These are phyloP conservation scores for Theobroma cacao DNA, from an alignment of 345 rosid genomes.

Conservation along the genomic window DNA sequence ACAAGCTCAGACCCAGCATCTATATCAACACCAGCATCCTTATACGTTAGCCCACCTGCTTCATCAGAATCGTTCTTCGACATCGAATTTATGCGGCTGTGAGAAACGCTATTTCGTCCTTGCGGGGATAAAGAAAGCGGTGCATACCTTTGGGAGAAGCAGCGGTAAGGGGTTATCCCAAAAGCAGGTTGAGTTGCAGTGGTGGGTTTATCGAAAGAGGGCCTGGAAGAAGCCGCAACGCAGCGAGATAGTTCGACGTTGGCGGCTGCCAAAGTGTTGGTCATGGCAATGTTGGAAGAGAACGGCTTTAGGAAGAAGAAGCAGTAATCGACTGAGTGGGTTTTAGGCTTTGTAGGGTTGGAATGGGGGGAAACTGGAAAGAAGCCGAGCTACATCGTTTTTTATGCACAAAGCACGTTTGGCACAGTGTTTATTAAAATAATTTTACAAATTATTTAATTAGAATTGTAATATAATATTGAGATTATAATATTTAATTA, in stretches of 20 bases:
- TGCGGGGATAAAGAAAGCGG: not conserved
- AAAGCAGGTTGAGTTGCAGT: not conserved
- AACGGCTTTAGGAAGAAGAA: not conserved
- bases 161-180: not conserved
- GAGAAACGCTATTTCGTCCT: not conserved
- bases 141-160: not conserved
- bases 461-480: too few relatives aligned
- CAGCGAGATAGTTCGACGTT: conserved; percentile 14
- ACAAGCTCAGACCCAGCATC: conserved; percentile 92
- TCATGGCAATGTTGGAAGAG: conserved; percentile 4
- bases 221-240: conserved; percentile 1
- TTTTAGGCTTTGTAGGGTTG: not conserved
- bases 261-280: conserved; percentile 13
- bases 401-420: too few relatives aligned
- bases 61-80: conserved; percentile 24
- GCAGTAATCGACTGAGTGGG: not conserved
- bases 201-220: not conserved
- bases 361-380: too few relatives aligned
- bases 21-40: conserved; percentile 43
- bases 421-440: too few relatives aligned
- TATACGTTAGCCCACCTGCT: conserved; percentile 54
- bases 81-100: conserved; percentile 18
- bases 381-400: too few relatives aligned
- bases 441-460: too few relatives aligned
- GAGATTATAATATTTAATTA: too few relatives aligned